Conservation (phyloP, 2,329 filamentous ascomycete genomes). For the Phaeosphaeria sp. region DNA sequence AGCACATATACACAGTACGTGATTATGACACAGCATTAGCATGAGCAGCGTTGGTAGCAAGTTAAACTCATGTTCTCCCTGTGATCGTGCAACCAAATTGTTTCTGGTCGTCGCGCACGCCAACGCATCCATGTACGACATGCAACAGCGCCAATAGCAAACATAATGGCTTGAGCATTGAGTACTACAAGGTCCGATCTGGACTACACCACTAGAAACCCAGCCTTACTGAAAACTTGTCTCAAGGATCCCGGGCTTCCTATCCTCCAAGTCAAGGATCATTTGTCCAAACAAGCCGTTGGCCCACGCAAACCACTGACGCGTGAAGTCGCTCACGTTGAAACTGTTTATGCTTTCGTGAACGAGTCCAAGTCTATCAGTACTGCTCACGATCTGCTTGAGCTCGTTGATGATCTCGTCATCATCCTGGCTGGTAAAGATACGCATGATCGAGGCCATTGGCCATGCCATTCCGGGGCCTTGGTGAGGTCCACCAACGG, state of each 20-base stretch:
- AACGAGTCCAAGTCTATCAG: conserved; percentile 57
- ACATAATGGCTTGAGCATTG: neutral
- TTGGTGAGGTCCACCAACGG: conserved; percentile 57
- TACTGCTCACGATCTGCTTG: conserved; percentile 54
- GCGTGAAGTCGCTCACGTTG: conserved; percentile 54
- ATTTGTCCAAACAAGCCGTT: conserved; percentile 60
- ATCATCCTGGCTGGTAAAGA: conserved; percentile 58
- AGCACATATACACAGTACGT: neutral
- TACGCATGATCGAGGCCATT: conserved; percentile 59
- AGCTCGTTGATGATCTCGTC: conserved; percentile 55
- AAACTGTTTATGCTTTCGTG: conserved; percentile 61
- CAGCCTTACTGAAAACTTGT: conserved; percentile 51
- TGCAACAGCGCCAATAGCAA: conserved; percentile 1
- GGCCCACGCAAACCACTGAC: conserved; percentile 61
- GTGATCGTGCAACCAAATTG: neutral
- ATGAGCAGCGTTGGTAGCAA: neutral
- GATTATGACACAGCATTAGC: neutral
- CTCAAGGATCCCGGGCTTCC: conserved; percentile 53
- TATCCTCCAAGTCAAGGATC: conserved; percentile 54
- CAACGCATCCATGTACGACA: conserved; percentile 4
- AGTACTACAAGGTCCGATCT: neutral
- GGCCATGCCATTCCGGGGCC: conserved; percentile 59
- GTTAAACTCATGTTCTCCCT: neutral
- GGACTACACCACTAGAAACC: conserved; percentile 5
- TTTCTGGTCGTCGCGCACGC: neutral